Evolutionary conservation across 129 eudicot genomes (phyloP).

Genomic region (Flaveria robusta): DNA sequence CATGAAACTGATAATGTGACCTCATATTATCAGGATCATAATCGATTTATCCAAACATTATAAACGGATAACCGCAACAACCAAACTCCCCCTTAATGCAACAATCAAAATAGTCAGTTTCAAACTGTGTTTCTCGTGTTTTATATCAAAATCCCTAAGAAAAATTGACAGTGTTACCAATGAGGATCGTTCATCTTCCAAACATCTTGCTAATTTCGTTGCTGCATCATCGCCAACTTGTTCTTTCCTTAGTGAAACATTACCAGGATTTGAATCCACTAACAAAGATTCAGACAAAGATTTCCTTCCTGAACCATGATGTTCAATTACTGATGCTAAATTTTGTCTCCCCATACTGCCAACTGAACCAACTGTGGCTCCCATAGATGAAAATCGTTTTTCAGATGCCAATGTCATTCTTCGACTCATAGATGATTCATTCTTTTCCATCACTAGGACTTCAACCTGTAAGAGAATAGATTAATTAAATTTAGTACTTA

Average conservation of each 20-base stretch:
- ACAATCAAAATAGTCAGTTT: background rate
- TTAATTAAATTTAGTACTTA: background rate
- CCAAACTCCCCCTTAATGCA: background rate
- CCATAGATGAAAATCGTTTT: constrained; percentile 46
- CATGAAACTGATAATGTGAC: constrained; percentile 7
- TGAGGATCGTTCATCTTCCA: constrained; percentile 62
- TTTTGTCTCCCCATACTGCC: constrained; percentile 72
- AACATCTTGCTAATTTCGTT: constrained; percentile 40
- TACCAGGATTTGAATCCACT: constrained; percentile 64
- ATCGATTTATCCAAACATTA: background rate
- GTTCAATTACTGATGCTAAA: constrained; percentile 77
- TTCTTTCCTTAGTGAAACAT: constrained; percentile 79
- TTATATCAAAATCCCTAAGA: too few relatives aligned
- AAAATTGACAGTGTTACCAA: constrained; percentile 38
- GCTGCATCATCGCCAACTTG: constrained; percentile 59
- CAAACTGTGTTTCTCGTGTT: background rate
- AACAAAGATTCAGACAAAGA: constrained; percentile 85
- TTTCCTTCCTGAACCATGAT: constrained; percentile 90
- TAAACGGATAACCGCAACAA: background rate
- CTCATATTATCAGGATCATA: background rate
- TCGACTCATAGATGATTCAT: constrained; percentile 57
- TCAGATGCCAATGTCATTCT: constrained; percentile 48
- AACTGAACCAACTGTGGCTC: constrained; percentile 43
- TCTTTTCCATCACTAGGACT: constrained; percentile 65
- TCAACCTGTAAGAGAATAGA: constrained; percentile 59